Conservation (phyloP, 441 rosid genomes). For the Gossypium gossypioides region DNA sequence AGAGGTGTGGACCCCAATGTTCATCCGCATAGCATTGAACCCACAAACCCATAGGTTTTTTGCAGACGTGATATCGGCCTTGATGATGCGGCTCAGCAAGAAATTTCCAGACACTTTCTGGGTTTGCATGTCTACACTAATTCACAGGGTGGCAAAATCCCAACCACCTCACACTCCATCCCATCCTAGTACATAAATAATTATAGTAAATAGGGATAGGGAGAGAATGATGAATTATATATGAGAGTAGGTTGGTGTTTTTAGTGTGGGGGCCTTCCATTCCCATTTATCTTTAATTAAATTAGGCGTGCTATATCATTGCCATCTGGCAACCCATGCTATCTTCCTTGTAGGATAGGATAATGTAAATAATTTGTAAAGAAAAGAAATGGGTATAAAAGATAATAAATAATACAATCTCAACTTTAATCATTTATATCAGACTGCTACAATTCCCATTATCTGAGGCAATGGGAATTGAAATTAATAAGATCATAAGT, state of each 20-base stretch:
- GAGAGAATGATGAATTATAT: neutral
- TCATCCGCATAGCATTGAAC: slow-evolving; percentile 48
- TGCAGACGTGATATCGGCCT: slow-evolving; percentile 48
- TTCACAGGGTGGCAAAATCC: slow-evolving; percentile 31
- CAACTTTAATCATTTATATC: neutral
- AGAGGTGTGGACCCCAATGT: slow-evolving; percentile 75
- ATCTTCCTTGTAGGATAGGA: neutral
- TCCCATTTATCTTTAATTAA: neutral
- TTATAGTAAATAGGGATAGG: no score
- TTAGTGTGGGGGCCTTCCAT: no score
- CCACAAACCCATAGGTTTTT: slow-evolving; percentile 52
- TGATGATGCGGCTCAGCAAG: slow-evolving; percentile 35
- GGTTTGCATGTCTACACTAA: slow-evolving; percentile 52
- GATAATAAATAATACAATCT: neutral
- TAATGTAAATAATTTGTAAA: neutral
- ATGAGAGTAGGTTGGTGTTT: neutral
- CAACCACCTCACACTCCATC: slow-evolving; percentile 3
- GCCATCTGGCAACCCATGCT: neutral
- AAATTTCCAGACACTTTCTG: slow-evolving; percentile 49
- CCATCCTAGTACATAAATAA: slow-evolving; percentile 2
- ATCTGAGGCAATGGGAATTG: neutral
- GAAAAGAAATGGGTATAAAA: neutral
- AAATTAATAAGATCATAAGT: neutral
- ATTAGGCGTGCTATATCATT: neutral
- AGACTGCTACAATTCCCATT: neutral